Evolutionary conservation across 768 basidiomycete species (phyloP), one percentile per base, ranked within the genome.

Genomic region (Lactifluus echinatus): DNA sequence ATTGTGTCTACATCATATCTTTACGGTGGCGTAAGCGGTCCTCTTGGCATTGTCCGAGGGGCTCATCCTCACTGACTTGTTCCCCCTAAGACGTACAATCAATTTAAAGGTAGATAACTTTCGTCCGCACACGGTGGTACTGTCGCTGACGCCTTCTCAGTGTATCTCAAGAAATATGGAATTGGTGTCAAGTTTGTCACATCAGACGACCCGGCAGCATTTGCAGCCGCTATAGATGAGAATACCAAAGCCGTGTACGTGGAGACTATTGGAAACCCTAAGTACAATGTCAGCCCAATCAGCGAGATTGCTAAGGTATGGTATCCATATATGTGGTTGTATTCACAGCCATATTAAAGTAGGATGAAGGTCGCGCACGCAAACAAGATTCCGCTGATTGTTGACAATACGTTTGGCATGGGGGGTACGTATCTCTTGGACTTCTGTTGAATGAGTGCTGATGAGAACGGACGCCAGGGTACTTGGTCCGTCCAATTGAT

Each of bases 231-330:
- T 6, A 89, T 92, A 62, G 87, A 91, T 62, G 80, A 82, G 12
- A 82, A 83, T 33, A 92, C 89, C 10, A 89, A 85, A 65, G 87
- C 82, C 0, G 77, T 89, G 48, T 88, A 77, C 67, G 75, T 89
- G 8, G 89, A 90, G 71, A 81, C 74, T 55, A 87, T 92, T 43
- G 84, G 83, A n/a, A 91, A 91, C 66, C 87, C 89, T 0, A 84
- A 83, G 65, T 88, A 82, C 65, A 74, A 76, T 53, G 75, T 92
- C 53, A 74, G 75, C n/a, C 79, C 83, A 42, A 78, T 90, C 19
- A 76, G 84, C 2, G 83, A 78, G 28, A 72, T 92, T 36, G 82
- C 87, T 21, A 82, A 85, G 75, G 84, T 83, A 57, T 28, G 53
- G 48, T 8, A n/a, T 14, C 12, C 4, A 17, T 29, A 33, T 23